Evolutionary conservation across 306 rosid species (phyloP), one percentile per base, ranked within the genome.

Genomic region (Adenanthera pavonina): DNA sequence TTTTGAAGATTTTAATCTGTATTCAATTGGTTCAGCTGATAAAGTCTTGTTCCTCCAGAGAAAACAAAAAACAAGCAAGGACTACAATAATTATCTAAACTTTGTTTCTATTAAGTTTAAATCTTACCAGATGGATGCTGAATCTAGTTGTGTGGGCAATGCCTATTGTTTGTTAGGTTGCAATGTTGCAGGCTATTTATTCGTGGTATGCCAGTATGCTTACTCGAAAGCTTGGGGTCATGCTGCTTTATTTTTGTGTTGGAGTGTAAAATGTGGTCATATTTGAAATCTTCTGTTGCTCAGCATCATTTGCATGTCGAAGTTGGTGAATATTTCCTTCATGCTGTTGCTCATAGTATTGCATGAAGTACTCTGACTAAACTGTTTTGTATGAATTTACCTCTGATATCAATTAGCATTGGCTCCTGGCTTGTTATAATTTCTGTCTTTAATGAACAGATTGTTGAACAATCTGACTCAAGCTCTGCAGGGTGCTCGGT

Each of bases 401-500:
- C 46, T 56, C 71, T 25, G 1, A 48, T 71, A 72, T 52, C 57
- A 80, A 53, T 43, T 71, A 71, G 65, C 36, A 34, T 61, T 48
- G 11, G 61, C 47, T 2, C 67, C 20, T 81, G 61, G 53, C 70
- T 49, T 82, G 20, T 34, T 54, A 35, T 54, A 5, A 60, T n/a
- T n/a, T n/a, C n/a, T n/a, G n/a, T n/a, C n/a, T 84, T 69, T 87
- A 76, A 76, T 64, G 79, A 83, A 69, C 98, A 96, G 99, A 94
- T 80, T 96, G 74, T 82, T 96, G 82, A 86, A 87, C 82, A 91
- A 90, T 85, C 85, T 93, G 84, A 86, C 97, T 72, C 97, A 93
- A 73, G 99, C 97, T 11, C 81, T 96, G 78, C 97, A 96, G 85
- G 87, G 83, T 84, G 96, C 99, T 19, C 98, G 99, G 72, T 80